Evolutionary conservation across 2,329 filamentous ascomycete species (phyloP), one percentile per base, ranked within the genome.

Genomic region (Scleromitrula shiraiana): DNA sequence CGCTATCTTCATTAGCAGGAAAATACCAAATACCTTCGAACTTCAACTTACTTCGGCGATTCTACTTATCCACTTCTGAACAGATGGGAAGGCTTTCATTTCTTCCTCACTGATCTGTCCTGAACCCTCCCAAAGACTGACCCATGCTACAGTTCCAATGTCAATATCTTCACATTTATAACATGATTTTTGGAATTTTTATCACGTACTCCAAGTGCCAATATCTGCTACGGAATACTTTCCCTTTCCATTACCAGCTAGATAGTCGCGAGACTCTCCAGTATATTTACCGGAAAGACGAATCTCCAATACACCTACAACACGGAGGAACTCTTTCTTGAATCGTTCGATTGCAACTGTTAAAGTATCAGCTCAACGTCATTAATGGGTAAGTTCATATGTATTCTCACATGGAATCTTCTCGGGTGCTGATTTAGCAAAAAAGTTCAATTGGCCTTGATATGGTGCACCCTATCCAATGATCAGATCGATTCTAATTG

Each of bases 261-360:
- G 64, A 51, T 76, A 78, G 7, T 78, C 72, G 10, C 70, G 62
- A 10, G 68, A 66, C 50, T 70, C 62, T 12, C 69, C 71, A 2
- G 67, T 70, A 57, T 72, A 76, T 54, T 74, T 75, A 12, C 75
- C 75, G 0, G 66, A 70, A 1, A 77, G 64, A 8, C 69, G 72
- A 49, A 76, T 73, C 50, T 77, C 74, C n/a, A 77, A 66, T n/a
- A 78, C 75, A 42, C 71, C 73, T 54, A 67, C 76, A 9, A 76
- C 69, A 5, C 74, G 69, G 2, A 74, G 63, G 2, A 69, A 72
- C 57, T 77, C 73, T 43, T 75, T 76, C 41, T 62, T 65, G 67
- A 73, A 77, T 29, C 72, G 68, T 19, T 69, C 65, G 55, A 76
- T 72, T 10, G 73, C 73, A 60, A 72, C 57, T 59, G n/a, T 30